These are phyloP conservation scores for Scytalidium lignicola DNA, from an alignment of 2,329 filamentous ascomycete species.

Conservation along the genomic window DNA sequence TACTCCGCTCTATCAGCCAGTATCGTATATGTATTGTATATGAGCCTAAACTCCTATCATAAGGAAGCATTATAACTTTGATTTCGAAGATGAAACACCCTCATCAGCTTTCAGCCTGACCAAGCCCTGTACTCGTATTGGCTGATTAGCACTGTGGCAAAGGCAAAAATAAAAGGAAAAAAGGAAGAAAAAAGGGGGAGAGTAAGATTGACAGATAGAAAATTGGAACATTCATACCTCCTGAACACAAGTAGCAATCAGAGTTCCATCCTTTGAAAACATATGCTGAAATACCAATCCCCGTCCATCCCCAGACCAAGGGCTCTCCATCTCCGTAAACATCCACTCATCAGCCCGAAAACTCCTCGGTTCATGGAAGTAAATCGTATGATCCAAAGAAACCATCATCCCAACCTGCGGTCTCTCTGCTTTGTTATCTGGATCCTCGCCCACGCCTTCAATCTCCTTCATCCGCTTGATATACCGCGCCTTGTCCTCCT, in stretches of 20 bases:
- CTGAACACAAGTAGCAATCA: constrained; percentile 76
- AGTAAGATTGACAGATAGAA: not conserved
- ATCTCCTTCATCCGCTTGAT: constrained; percentile 33
- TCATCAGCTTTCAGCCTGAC: constrained; percentile 22
- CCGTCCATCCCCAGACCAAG: constrained; percentile 73
- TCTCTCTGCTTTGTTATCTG: constrained; percentile 44
- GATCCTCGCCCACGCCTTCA: constrained; percentile 32
- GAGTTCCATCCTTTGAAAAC: constrained; percentile 62
- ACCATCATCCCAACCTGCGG: constrained; percentile 80
- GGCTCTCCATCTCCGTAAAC: constrained; percentile 73
- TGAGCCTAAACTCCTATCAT: no score
- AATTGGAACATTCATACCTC: constrained; percentile 43
- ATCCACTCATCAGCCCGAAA: constrained; percentile 70
- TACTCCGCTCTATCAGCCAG: no score
- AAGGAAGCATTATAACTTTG: not conserved
- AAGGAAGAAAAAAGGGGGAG: not conserved
- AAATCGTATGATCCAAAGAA: constrained; percentile 69
- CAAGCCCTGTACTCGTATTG: constrained; percentile 17
- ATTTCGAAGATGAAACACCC: not conserved
- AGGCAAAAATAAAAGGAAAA: not conserved
- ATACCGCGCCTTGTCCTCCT: constrained; percentile 43
- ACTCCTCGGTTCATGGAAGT: constrained; percentile 56
- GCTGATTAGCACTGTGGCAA: no score
- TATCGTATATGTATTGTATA: no score
- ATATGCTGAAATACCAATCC: constrained; percentile 73